Conservation (phyloP, 1,284 basidiomycete species). For the Sutorius eximius region DNA sequence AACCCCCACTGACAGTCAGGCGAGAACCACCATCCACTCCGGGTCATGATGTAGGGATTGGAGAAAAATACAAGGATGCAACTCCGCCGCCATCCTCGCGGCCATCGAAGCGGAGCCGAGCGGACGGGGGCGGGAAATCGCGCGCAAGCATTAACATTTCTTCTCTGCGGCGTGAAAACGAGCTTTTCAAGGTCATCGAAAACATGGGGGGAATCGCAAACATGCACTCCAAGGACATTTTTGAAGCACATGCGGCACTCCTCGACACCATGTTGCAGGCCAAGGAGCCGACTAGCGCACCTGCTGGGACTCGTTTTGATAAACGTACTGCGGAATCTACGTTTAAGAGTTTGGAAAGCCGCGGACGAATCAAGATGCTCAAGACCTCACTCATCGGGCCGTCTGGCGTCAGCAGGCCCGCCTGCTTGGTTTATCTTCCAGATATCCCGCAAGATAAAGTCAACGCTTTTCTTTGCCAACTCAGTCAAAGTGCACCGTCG, state of each 20-base stretch:
- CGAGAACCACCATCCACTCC: background rate
- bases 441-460: conserved; percentile 50
- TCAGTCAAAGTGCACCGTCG: conserved; percentile 43
- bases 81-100: conserved; percentile 8
- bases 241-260: conserved; percentile 60
- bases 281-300: conserved; percentile 66
- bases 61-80: conserved; percentile 19
- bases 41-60: background rate
- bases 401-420: conserved; percentile 53
- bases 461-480: conserved; percentile 51
- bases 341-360: conserved; percentile 58
- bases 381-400: conserved; percentile 55
- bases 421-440: conserved; percentile 63
- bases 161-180: conserved; percentile 73
- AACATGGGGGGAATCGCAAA: conserved; percentile 64
- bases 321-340: conserved; percentile 66
- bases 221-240: conserved; percentile 64
- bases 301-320: conserved; percentile 66
- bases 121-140: conserved; percentile 15
- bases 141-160: conserved; percentile 63
- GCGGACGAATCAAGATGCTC: conserved; percentile 63
- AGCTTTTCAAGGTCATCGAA: conserved; percentile 63
- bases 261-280: conserved; percentile 53
- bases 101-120: conserved; percentile 27
- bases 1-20: background rate